Evolutionary conservation across 805 yeast genomes (phyloP), one percentile per base, ranked within the genome.

Genomic region (Candida tallmaniae): DNA sequence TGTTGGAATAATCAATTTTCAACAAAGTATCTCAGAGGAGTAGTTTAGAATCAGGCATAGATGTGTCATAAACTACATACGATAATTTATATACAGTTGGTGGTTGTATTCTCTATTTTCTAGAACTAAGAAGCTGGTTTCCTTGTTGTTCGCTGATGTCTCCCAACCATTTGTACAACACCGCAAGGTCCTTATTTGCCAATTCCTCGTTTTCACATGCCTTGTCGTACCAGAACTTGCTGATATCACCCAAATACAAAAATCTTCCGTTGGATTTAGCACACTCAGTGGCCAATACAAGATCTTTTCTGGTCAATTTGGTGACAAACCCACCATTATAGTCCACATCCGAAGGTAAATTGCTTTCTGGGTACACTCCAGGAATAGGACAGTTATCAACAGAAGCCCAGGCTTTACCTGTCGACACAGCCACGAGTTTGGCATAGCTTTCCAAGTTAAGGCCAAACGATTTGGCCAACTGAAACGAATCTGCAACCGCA

Each of bases 401-500:
- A 3, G 73, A 58, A 10, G 77, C 73, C 79, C 79, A 73, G 3
- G 72, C 57, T 45, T 71, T 65, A 12, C 78, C 79, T 5, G 77
- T 66, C 9, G 76, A 70, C 3, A 69, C 73, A 21, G 74, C 54
- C 12, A 74, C 74, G 36, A 73, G 58, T 31, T 70, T 65, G 19
- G 76, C 70, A 46, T 71, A 72, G 36, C 58, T 53, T 27, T 63
- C 50, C 48, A 70, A 53, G 48, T 74, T 65, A 36, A 74, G 62
- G 5, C 74, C 73, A 37, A 70, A 64, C 10, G 71, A 55, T 36
- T 60, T 59, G 16, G 79, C 79, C 39, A 74, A 56, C 39, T 69
- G 74, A 58, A 73, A 72, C 6, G 76, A 73, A 45, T 73, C 79
- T 7, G 75, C 69, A 10, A 73, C 74, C 0, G 78, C 78, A 44